Evolutionary conservation across 2,329 filamentous ascomycete species (phyloP).

Genomic region (Aspergillus floridensis): DNA sequence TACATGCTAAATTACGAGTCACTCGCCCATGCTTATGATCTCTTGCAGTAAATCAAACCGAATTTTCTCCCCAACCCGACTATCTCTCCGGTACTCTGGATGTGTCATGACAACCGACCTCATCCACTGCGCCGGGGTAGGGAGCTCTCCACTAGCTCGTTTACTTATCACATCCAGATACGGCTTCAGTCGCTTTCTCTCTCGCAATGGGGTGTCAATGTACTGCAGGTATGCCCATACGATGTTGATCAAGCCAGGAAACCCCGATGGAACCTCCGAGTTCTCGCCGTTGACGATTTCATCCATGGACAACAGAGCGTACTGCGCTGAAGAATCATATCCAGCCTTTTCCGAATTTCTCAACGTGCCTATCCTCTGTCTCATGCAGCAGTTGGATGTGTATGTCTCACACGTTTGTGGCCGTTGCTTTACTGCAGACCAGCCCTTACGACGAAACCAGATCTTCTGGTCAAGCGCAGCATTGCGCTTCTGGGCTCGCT

Average conservation of each 20-base stretch:
- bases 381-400: background rate
- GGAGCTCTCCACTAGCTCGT: slow-evolving; percentile 12
- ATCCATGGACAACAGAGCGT: slow-evolving; percentile 8
- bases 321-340: background rate
- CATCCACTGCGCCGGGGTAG: slow-evolving; percentile 18
- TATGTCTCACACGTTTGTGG: background rate
- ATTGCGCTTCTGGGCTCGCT: slow-evolving; percentile 75
- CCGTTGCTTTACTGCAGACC: slow-evolving; percentile 47
- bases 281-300: slow-evolving; percentile 18
- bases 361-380: background rate
- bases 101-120: slow-evolving; percentile 12
- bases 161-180: slow-evolving; percentile 14
- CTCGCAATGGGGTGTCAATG: background rate
- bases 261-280: background rate
- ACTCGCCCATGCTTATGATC: background rate
- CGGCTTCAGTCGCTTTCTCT: slow-evolving; percentile 4
- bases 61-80: slow-evolving; percentile 12
- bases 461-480: slow-evolving; percentile 75
- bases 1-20: background rate
- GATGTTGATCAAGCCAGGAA: slow-evolving; percentile 14
- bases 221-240: slow-evolving; percentile 13
- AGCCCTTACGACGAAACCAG: slow-evolving; percentile 80
- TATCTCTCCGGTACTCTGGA: slow-evolving; percentile 14
- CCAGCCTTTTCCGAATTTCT: background rate
- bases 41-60: slow-evolving; percentile 17